Evolutionary conservation across 1,284 basidiomycete species (phyloP).

Genomic region (Puccinia triticina): DNA sequence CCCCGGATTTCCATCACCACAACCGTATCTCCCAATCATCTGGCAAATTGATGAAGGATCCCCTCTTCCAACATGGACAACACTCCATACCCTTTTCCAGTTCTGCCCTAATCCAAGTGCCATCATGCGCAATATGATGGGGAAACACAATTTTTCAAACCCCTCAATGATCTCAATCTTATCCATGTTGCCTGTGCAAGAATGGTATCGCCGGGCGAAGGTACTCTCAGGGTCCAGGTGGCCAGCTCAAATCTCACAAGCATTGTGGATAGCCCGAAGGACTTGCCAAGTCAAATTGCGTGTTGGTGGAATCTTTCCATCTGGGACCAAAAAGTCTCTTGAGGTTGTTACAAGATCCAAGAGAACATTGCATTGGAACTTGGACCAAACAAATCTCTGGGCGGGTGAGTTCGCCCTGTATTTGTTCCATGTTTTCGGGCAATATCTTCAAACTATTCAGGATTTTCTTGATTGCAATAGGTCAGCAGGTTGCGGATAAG

Average conservation of each 20-base stretch:
- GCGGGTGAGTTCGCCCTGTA: slow-evolving; percentile 3
- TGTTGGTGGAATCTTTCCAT: not conserved
- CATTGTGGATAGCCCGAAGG: not conserved
- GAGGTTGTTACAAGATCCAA: not conserved
- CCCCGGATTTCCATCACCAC: not conserved
- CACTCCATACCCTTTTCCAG: not conserved
- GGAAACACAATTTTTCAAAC: not conserved
- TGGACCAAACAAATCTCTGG: slow-evolving; percentile 12
- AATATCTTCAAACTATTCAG: not conserved
- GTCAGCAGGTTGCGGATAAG: slow-evolving; percentile 36
- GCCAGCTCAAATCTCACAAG: not conserved
- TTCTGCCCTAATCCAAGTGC: slow-evolving; percentile 33
- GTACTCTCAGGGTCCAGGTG: not conserved
- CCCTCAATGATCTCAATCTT: not conserved
- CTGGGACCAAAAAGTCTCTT: slow-evolving; percentile 15
- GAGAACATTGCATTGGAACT: not conserved
- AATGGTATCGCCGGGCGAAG: not conserved
- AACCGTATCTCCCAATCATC: slow-evolving; percentile 28
- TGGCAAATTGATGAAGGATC: slow-evolving; percentile 33
- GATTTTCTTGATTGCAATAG: slow-evolving; percentile 13
- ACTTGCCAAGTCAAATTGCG: not conserved
- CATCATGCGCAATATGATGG: slow-evolving; percentile 1
- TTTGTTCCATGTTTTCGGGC: not conserved
- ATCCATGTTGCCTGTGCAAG: not conserved
- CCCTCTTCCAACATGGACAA: slow-evolving; percentile 17